A percentile compares a stretch with the other conserved stretches of the same genome.
These are phyloP conservation scores for Rhododendron vialii DNA, from an alignment of 148 eudicot species.

Conservation along the genomic window DNA sequence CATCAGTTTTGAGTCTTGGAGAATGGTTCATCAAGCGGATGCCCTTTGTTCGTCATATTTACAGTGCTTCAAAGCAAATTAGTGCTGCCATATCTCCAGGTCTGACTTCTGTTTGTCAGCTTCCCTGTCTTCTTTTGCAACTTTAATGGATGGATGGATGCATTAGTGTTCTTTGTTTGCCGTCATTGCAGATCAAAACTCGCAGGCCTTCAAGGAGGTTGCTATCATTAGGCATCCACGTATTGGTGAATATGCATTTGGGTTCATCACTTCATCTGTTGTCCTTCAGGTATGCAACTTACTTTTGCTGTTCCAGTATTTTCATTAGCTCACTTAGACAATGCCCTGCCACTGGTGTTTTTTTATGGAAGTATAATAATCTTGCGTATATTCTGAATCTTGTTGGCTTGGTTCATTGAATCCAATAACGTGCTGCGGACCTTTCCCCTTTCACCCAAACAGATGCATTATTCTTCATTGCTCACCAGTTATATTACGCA, in stretches of 20 bases:
- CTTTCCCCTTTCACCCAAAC: not conserved
- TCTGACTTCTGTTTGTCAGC: not conserved
- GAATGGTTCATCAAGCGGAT: conserved; percentile 43
- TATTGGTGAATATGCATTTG: conserved; percentile 36
- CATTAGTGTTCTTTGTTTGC: not conserved
- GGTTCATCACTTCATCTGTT: conserved; percentile 37
- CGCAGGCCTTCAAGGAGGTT: conserved; percentile 38
- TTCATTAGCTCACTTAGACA: too few relatives aligned
- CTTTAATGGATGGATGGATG: not conserved
- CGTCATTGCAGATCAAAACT: conserved; percentile 29
- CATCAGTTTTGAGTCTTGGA: conserved; percentile 37
- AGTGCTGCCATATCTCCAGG: conserved; percentile 44
- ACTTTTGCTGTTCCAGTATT: not conserved
- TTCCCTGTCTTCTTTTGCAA: not conserved
- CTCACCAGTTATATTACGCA: not conserved
- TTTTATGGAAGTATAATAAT: not conserved
- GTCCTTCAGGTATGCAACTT: conserved; percentile 29
- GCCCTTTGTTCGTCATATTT: conserved; percentile 40
- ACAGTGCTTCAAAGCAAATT: conserved; percentile 43
- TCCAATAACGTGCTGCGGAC: not conserved
- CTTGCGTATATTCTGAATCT: not conserved
- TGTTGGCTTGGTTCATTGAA: not conserved
- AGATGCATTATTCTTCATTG: not conserved
- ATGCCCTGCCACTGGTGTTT: not conserved
- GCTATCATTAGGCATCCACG: conserved; percentile 45